phyloP scores from a whole-genome alignment of 164 flowering plant species.

The Magnolia changhungtana region DNA sequence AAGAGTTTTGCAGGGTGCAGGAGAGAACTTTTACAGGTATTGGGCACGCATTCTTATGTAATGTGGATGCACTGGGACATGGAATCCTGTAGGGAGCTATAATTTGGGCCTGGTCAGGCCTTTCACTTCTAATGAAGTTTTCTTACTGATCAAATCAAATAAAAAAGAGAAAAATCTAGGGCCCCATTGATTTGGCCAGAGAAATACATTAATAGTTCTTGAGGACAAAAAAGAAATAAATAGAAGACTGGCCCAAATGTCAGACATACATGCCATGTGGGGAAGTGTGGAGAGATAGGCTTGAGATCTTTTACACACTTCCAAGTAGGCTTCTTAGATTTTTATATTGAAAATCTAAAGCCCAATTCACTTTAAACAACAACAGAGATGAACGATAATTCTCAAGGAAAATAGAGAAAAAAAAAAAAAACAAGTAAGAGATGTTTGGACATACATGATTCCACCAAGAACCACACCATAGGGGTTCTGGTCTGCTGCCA shows the following conservation, averaged over 20 bases:
- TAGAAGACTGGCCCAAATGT: background rate
- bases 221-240: background rate
- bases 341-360: too few species aligned
- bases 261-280: background rate
- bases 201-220: background rate
- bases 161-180: background rate
- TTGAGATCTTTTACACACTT: background rate
- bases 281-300: background rate
- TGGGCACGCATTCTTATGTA: background rate
- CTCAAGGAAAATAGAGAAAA: too few species aligned
- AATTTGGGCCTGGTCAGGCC: background rate
- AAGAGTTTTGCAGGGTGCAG: too few species aligned
- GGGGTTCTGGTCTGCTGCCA: conserved; percentile 98
- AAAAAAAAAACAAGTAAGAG: background rate
- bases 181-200: background rate
- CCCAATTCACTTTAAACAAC: background rate
- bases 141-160: background rate
- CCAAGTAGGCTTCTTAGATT: too few species aligned
- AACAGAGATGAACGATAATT: background rate
- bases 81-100: background rate
- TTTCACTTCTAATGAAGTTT: background rate
- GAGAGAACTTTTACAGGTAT: background rate
- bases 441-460: conserved; percentile 54
- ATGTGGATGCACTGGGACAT: background rate
- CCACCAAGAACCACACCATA: conserved; percentile 98